Evolutionary conservation across 2,329 filamentous ascomycete genomes (phyloP).

Genomic region (Calonectria ilicicola): DNA sequence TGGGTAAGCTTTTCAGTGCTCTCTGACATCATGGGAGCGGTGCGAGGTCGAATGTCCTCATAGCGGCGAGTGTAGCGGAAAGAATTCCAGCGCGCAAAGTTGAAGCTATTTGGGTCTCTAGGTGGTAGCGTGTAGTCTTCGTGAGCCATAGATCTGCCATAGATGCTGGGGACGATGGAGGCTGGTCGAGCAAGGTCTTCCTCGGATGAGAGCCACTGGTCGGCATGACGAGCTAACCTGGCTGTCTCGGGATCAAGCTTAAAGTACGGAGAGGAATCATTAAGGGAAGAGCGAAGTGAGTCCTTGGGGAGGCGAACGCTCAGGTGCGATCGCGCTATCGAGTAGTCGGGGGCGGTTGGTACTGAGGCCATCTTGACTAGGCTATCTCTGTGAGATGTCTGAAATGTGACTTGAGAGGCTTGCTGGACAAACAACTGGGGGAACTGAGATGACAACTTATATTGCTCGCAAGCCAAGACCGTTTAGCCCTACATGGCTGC

Average conservation of each 20-base stretch:
- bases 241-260: constrained; percentile 38
- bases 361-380: constrained; percentile 40
- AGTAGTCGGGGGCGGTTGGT: constrained; percentile 45
- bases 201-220: constrained; percentile 39
- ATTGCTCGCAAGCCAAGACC: neutral
- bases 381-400: constrained; percentile 1
- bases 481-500: neutral
- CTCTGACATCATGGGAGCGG: constrained; percentile 31
- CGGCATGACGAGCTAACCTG: constrained; percentile 34
- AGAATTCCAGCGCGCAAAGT: constrained; percentile 36
- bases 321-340: constrained; percentile 40
- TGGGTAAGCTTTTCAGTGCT: constrained; percentile 45
- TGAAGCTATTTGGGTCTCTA: neutral
- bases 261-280: constrained; percentile 41
- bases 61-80: constrained; percentile 38
- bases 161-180: constrained; percentile 38
- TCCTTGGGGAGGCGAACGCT: constrained; percentile 42
- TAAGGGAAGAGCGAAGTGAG: constrained; percentile 38
- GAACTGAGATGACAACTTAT: constrained; percentile 15
- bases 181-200: constrained; percentile 38
- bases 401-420: constrained; percentile 15
- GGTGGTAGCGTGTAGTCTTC: constrained; percentile 28
- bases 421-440: constrained; percentile 1
- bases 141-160: constrained; percentile 35
- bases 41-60: constrained; percentile 33